These are phyloP conservation scores for Cunninghamia lanceolata DNA, from an alignment of 75 land plant genomes.

Conservation along the genomic window DNA sequence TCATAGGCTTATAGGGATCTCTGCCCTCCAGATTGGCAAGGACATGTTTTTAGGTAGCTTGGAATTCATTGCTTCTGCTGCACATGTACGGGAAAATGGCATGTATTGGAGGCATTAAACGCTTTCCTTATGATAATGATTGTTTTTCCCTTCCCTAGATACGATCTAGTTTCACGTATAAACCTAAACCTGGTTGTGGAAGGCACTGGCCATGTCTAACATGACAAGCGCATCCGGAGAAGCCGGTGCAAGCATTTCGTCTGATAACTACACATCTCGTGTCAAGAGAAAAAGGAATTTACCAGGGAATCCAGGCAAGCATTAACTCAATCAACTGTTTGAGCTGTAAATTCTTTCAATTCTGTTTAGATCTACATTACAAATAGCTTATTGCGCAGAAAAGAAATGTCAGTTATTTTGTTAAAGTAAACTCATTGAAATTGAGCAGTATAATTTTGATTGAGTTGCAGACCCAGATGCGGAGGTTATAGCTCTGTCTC, in stretches of 20 bases:
- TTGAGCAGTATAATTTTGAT: neutral
- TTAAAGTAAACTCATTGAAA: too few species aligned
- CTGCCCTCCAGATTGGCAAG: neutral
- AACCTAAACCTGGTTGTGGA: neutral
- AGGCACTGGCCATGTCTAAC: slow-evolving; percentile 20
- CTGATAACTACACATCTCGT: slow-evolving; percentile 18
- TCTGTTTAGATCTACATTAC: neutral
- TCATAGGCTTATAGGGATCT: too few species aligned
- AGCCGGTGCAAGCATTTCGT: slow-evolving; percentile 32
- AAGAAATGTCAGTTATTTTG: neutral
- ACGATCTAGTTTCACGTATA: neutral
- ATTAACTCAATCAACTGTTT: neutral
- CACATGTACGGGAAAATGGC: neutral
- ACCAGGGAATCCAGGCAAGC: slow-evolving; percentile 42
- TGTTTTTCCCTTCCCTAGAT: neutral
- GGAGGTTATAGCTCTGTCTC: slow-evolving; percentile 58
- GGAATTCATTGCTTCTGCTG: neutral
- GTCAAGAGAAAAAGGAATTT: slow-evolving; percentile 39
- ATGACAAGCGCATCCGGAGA: slow-evolving; percentile 40
- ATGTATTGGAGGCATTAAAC: neutral
- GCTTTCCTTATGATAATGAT: neutral
- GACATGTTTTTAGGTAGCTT: slow-evolving; percentile 2
- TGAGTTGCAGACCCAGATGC: slow-evolving; percentile 54
- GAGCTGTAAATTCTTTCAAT: neutral
- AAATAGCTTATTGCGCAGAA: neutral